Percentiles rank a stretch among this genome's conserved stretches.
These are phyloP conservation scores for Phialocephala subalpina DNA, from an alignment of 2,329 filamentous ascomycete species.

Conservation along the genomic window DNA sequence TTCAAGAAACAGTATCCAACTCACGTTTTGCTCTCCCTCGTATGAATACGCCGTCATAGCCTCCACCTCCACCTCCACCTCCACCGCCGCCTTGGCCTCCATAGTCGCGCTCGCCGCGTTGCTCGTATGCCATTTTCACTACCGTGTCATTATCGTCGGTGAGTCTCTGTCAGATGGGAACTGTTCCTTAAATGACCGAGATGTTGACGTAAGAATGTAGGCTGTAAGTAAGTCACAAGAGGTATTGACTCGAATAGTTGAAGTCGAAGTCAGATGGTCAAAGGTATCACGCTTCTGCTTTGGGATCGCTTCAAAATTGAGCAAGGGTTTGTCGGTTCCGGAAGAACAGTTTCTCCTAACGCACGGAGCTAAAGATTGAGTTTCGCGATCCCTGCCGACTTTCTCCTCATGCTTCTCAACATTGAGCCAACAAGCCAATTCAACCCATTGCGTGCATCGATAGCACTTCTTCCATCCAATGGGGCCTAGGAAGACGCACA, in stretches of 20 bases:
- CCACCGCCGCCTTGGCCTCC: constrained; percentile 36
- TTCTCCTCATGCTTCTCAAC: constrained; percentile 13
- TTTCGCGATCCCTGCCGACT: constrained; percentile 10
- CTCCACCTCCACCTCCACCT: constrained; percentile 33
- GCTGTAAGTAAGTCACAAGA: constrained; percentile 24
- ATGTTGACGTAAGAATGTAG: constrained; percentile 16
- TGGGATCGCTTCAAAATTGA: constrained; percentile 18
- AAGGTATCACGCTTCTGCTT: constrained; percentile 30
- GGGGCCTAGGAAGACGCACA: neutral
- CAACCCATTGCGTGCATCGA: constrained; percentile 11
- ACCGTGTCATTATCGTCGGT: constrained; percentile 34
- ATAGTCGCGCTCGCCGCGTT: constrained; percentile 44
- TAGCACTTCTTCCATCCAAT: constrained; percentile 14
- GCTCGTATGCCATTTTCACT: constrained; percentile 44
- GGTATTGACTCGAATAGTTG: constrained; percentile 14
- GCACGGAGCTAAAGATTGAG: neutral
- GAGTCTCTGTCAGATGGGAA: constrained; percentile 22
- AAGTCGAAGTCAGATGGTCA: constrained; percentile 18
- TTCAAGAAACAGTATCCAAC: constrained; percentile 22
- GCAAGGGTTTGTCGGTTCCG: neutral
- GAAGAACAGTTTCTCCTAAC: constrained; percentile 22
- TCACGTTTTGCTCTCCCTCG: constrained; percentile 44
- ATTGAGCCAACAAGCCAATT: constrained; percentile 15
- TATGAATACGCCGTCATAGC: constrained; percentile 35
- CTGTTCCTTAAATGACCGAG: constrained; percentile 18